These are phyloP conservation scores for Thermochaetoides thermophila DNA, from an alignment of 495 filamentous ascomycete genomes.

Conservation along the genomic window DNA sequence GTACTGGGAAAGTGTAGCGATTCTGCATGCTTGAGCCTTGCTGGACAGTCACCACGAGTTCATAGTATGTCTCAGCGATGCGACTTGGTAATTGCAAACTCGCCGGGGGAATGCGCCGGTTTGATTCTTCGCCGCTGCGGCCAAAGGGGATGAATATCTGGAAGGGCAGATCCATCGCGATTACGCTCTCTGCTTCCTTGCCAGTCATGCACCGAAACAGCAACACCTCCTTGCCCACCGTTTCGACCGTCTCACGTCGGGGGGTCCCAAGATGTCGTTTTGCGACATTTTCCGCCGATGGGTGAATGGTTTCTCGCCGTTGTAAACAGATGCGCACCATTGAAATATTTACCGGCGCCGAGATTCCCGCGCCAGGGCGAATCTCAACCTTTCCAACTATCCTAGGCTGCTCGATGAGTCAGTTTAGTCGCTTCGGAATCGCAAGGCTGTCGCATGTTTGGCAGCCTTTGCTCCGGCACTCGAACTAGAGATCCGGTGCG, in stretches of 20 bases:
- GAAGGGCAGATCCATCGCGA: conserved; percentile 96
- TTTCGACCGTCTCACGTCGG: conserved; percentile 75
- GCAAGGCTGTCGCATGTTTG: not conserved
- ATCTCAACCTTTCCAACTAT: conserved; percentile 98
- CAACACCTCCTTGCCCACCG: conserved; percentile 91
- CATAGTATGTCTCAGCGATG: conserved; percentile 90
- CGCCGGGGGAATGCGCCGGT: conserved; percentile 78
- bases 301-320: conserved; percentile 90
- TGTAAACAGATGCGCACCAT: conserved; percentile 89
- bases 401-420: conserved; percentile 47
- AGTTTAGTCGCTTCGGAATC: not conserved
- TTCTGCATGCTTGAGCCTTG: conserved; percentile 73
- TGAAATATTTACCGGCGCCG: conserved; percentile 78
- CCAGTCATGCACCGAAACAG: conserved; percentile 75
- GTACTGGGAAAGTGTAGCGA: conserved; percentile 84
- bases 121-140: conserved; percentile 73
- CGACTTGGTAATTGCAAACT: conserved; percentile 81
- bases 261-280: conserved; percentile 88
- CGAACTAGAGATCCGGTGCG: not conserved
- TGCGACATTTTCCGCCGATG: conserved; percentile 80
- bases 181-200: conserved; percentile 70
- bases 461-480: not conserved
- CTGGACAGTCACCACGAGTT: conserved; percentile 90
- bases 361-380: conserved; percentile 65
- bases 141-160: conserved; percentile 95